Evolutionary conservation across 1,284 basidiomycete genomes (phyloP).

Genomic region (Blastosporella zonata): DNA sequence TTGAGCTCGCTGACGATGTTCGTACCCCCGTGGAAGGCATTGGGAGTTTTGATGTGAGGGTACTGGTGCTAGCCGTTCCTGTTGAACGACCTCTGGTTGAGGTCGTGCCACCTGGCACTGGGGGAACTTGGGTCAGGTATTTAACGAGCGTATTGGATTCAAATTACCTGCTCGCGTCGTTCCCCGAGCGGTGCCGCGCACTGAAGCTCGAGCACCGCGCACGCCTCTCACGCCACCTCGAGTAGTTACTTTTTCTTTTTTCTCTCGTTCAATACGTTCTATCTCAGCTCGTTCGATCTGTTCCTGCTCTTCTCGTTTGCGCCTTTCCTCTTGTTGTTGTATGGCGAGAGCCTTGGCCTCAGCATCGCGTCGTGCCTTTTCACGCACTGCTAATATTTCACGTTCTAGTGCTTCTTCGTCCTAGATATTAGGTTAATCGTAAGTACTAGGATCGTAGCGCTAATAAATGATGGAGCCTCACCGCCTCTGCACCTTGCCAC

Average conservation of each 20-base stretch:
- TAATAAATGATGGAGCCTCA: slow-evolving; percentile 31
- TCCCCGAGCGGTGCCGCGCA: slow-evolving; percentile 34
- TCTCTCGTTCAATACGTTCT: slow-evolving; percentile 42
- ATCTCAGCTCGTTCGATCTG: slow-evolving; percentile 44
- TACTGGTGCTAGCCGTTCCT: neutral
- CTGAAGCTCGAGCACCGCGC: slow-evolving; percentile 51
- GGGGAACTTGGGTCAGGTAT: neutral
- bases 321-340: slow-evolving; percentile 48
- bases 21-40: slow-evolving; percentile 12
- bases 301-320: slow-evolving; percentile 50
- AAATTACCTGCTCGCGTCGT: slow-evolving; percentile 33
- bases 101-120: neutral
- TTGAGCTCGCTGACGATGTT: slow-evolving; percentile 6
- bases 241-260: slow-evolving; percentile 30
- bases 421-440: slow-evolving; percentile 31
- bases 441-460: neutral
- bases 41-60: slow-evolving; percentile 14
- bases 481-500: slow-evolving; percentile 69
- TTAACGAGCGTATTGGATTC: neutral
- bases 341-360: slow-evolving; percentile 45
- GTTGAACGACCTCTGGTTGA: slow-evolving; percentile 8
- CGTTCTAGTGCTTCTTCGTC: slow-evolving; percentile 54
- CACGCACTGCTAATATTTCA: slow-evolving; percentile 45
- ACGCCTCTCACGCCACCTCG: slow-evolving; percentile 53
- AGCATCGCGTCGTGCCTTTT: slow-evolving; percentile 45